These are phyloP conservation scores for Eragrostis curvula DNA, from an alignment of 176 grass and related monocot genomes.

Conservation along the genomic window DNA sequence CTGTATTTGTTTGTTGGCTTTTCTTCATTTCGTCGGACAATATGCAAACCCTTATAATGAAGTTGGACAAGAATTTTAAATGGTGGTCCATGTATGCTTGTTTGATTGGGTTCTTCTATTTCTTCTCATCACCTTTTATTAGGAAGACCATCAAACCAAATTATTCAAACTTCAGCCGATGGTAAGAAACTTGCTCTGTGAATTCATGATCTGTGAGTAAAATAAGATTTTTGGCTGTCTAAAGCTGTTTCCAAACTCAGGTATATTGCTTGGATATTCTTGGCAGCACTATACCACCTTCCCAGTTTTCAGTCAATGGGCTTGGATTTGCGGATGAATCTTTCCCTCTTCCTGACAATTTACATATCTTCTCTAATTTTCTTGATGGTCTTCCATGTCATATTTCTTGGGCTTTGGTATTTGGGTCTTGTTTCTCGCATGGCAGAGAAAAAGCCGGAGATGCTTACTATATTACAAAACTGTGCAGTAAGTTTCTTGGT, in stretches of 20 bases:
- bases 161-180: constrained; percentile 97
- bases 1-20: constrained; percentile 76
- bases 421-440: constrained; percentile 90
- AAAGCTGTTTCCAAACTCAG: constrained; percentile 52
- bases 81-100: constrained; percentile 99
- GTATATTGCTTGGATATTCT: constrained; percentile 99
- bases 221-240: constrained; percentile 24
- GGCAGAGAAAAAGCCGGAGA: constrained; percentile 85
- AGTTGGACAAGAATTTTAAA: constrained; percentile 98
- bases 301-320: constrained; percentile 99
- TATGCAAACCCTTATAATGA: constrained; percentile 83
- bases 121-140: constrained; percentile 97
- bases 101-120: constrained; percentile 97
- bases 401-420: constrained; percentile 98
- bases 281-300: constrained; percentile 95
- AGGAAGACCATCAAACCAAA: constrained; percentile 94
- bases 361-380: constrained; percentile 90
- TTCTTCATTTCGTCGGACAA: constrained; percentile 97
- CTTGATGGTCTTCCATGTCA: constrained; percentile 86
- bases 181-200: constrained; percentile 52
- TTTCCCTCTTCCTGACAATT: constrained; percentile 89
- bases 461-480: constrained; percentile 93
- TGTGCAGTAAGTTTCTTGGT: constrained; percentile 73
- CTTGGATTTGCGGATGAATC: constrained; percentile 96
- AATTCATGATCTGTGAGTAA: constrained; percentile 1